Percentiles rank a stretch among this genome's conserved stretches.
Conservation (phyloP, 768 basidiomycete genomes). For the Solioccasus polychromus region DNA sequence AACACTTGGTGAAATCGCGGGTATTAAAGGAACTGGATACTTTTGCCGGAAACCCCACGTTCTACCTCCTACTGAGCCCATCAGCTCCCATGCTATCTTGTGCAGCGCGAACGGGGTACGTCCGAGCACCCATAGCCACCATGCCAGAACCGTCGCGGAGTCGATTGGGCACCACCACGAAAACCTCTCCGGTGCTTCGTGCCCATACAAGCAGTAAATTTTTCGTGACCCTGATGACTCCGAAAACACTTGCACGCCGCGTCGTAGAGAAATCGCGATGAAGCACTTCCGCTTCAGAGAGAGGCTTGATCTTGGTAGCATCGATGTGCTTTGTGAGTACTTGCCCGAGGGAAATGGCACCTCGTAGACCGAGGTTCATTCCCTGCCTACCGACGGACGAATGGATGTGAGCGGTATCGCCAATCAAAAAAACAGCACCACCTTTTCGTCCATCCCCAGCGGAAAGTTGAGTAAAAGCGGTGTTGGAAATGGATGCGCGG, state of each 20-base stretch:
- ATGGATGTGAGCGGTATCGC: conserved; percentile 54
- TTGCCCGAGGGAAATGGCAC: conserved; percentile 46
- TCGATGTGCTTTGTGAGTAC: conserved; percentile 36
- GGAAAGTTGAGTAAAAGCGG: conserved; percentile 33
- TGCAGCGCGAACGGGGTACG: conserved; percentile 15
- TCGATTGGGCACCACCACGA: conserved; percentile 27
- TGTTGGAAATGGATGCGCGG: conserved; percentile 42
- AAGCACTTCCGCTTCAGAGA: conserved; percentile 25
- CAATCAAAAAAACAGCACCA: conserved; percentile 30
- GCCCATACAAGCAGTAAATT: conserved; percentile 24
- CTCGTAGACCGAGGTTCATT: conserved; percentile 59
- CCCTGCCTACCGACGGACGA: conserved; percentile 56
- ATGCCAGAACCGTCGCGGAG: conserved; percentile 25
- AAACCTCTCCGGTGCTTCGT: conserved; percentile 17
- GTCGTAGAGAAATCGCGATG: conserved; percentile 34
- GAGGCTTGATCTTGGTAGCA: conserved; percentile 5
- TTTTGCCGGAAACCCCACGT: too few species aligned
- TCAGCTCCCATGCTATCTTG: conserved; percentile 18
- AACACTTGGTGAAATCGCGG: too few species aligned
- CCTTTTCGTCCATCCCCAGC: conserved; percentile 8
- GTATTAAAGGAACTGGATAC: too few species aligned
- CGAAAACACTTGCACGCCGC: conserved; percentile 39
- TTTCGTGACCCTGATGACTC: conserved; percentile 42
- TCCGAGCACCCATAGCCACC: conserved; percentile 20
- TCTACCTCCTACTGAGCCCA: conserved; percentile 21